These are phyloP conservation scores for Ustilaginoidea virens DNA, from an alignment of 2,329 filamentous ascomycete genomes.

Conservation along the genomic window DNA sequence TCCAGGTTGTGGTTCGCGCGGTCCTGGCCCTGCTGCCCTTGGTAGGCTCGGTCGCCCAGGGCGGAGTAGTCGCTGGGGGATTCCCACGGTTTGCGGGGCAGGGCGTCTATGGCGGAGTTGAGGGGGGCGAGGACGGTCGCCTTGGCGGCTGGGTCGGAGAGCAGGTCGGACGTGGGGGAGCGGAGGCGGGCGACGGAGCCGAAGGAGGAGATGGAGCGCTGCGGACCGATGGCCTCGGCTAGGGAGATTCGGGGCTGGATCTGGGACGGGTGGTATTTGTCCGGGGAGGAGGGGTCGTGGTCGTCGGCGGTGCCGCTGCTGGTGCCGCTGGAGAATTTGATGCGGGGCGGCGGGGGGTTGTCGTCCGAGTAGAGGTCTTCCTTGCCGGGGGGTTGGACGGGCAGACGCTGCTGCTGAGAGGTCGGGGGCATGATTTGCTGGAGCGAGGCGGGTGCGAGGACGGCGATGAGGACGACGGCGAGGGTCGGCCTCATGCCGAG, in stretches of 20 bases:
- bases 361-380: neutral
- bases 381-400: neutral
- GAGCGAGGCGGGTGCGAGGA: neutral
- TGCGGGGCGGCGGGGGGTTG: conserved; percentile 1
- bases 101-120: conserved; percentile 62
- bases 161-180: conserved; percentile 47
- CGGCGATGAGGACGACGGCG: neutral
- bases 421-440: neutral
- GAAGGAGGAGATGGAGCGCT: conserved; percentile 71
- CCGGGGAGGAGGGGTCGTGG: conserved; percentile 11
- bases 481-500: neutral
- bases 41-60: conserved; percentile 57
- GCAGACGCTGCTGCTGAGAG: neutral
- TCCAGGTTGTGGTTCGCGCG: conserved; percentile 63
- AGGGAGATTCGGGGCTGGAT: conserved; percentile 44
- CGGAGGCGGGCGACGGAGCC: conserved; percentile 67
- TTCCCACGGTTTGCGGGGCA: conserved; percentile 82
- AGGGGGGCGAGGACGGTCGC: conserved; percentile 78
- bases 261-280: conserved; percentile 1
- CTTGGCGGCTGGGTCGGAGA: conserved; percentile 51
- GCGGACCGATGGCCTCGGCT: conserved; percentile 69
- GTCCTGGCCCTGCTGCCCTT: conserved; percentile 57
- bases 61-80: conserved; percentile 55
- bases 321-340: conserved; percentile 4
- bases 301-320: conserved; percentile 4